Percentiles rank a stretch among this genome's conserved stretches.
These are phyloP conservation scores for Tolypocladium guangdongense DNA, from an alignment of 2,329 filamentous ascomycete genomes.

Conservation along the genomic window DNA sequence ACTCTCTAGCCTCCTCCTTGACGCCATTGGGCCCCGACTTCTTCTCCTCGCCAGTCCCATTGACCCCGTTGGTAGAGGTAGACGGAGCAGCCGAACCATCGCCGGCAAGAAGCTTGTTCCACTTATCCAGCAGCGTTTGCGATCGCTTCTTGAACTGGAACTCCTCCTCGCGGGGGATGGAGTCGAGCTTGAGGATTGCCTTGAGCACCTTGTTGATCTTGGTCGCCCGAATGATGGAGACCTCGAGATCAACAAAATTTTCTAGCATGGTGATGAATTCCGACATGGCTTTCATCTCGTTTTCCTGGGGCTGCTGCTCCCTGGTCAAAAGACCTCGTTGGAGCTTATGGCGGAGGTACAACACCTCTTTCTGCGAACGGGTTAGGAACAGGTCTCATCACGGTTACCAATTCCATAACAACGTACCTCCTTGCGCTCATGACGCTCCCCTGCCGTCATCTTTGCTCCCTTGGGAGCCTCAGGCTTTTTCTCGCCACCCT, in stretches of 20 bases:
- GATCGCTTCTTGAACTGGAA: conserved; percentile 83
- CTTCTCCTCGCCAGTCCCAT: conserved; percentile 24
- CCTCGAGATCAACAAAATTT: conserved; percentile 67
- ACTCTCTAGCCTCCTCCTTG: conserved; percentile 27
- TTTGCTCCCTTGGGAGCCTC: conserved; percentile 45
- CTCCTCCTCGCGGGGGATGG: conserved; percentile 80
- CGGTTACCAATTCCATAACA: not conserved
- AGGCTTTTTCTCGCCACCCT: conserved; percentile 44
- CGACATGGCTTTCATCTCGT: conserved; percentile 71
- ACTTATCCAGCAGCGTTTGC: conserved; percentile 68
- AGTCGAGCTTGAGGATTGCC: conserved; percentile 77
- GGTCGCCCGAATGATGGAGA: conserved; percentile 75
- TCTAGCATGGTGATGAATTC: conserved; percentile 75
- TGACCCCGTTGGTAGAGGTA: conserved; percentile 35
- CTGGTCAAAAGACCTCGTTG: conserved; percentile 87
- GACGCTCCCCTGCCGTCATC: conserved; percentile 46
- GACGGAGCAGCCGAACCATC: conserved; percentile 33
- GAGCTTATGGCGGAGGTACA: conserved; percentile 87
- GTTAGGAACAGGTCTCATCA: conserved; percentile 18
- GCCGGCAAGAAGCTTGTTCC: conserved; percentile 70
- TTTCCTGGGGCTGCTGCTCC: conserved; percentile 74
- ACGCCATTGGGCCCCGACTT: conserved; percentile 25
- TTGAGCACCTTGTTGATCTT: conserved; percentile 99
- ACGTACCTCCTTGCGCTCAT: conserved; percentile 47
- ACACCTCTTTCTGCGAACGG: conserved; percentile 54